These are phyloP conservation scores for Paecilomyces dactylethromorphus DNA, from an alignment of 2,329 filamentous ascomycete genomes.

Conservation along the genomic window DNA sequence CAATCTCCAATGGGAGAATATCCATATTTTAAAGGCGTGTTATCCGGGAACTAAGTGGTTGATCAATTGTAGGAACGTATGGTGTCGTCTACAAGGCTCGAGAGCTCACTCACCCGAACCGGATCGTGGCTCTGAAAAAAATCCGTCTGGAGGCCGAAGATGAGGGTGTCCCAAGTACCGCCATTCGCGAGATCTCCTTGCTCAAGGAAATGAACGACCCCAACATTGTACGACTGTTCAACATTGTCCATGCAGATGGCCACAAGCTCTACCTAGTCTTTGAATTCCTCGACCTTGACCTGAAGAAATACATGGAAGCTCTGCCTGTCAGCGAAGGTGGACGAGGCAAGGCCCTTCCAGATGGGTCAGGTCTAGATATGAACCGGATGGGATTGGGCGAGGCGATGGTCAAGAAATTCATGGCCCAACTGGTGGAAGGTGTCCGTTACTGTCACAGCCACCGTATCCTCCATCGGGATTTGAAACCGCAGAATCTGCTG, in stretches of 20 bases:
- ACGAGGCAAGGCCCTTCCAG: slow-evolving; percentile 75
- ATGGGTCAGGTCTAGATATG: slow-evolving; percentile 61
- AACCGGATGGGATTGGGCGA: slow-evolving; percentile 66
- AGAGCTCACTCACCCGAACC: slow-evolving; percentile 72
- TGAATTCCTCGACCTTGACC: slow-evolving; percentile 82
- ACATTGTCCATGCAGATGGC: slow-evolving; percentile 90
- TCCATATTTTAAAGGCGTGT: not conserved
- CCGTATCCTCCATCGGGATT: slow-evolving; percentile 76
- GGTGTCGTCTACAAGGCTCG: slow-evolving; percentile 93
- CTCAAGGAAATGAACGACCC: slow-evolving; percentile 92
- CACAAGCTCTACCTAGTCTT: slow-evolving; percentile 93
- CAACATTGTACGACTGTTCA: slow-evolving; percentile 80
- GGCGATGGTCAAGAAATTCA: slow-evolving; percentile 85
- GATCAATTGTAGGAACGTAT: slow-evolving; percentile 63
- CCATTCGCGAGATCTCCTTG: slow-evolving; percentile 88
- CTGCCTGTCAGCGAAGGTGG: slow-evolving; percentile 78
- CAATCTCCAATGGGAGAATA: not conserved
- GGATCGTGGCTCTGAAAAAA: slow-evolving; percentile 90
- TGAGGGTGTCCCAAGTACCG: slow-evolving; percentile 86
- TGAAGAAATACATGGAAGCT: slow-evolving; percentile 96
- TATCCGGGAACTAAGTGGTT: slow-evolving; percentile 2
- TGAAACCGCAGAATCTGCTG: slow-evolving; percentile 86
- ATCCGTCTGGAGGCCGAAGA: slow-evolving; percentile 93
- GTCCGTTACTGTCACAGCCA: slow-evolving; percentile 85
- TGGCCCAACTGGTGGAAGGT: slow-evolving; percentile 78